Base-by-base conservation (phyloP, 768 basidiomycete species). In the Hortiboletus campestris region DNA sequence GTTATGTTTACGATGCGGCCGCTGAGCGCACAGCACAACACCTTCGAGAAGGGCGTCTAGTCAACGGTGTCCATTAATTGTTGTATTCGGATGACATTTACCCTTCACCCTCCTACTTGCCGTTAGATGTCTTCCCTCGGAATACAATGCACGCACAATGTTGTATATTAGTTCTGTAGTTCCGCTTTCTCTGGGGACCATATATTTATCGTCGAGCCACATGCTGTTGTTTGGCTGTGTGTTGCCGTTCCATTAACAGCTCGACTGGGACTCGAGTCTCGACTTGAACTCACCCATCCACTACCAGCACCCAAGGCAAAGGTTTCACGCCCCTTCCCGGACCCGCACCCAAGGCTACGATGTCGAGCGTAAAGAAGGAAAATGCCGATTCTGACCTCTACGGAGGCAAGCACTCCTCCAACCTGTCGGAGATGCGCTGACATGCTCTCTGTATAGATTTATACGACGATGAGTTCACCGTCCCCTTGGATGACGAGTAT, bases 1-100 rank as follows among this genome's bases (percentile, higher is more conserved):
- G 81, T 14, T 94, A 88, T 71, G 91, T 89, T n/a, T 97, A 97
- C 69, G 94, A 97, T 67, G 94, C 94, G 0, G 91, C 87, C 6
- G 91, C 91, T 25, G 93, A 96, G 69, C 81, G 89, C 58, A 83
- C 84, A 49, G 75, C 81, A 60, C 78, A 84, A 73, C 76, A 83
- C 53, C 75, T 88, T 50, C 72, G 73, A 55, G 78, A 83, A 59
- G 78, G 72, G 25, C 53, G 45, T 35, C 55, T 75, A 25, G 76
- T 78, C 8, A 80, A 80, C 60, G 80, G 78, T 22, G 76, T 81
- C 49, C 79, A 80, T 68, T 81, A 71, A 61, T 60, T 48, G 54
- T 35, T 60, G 49, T 62, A 14, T n/a, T 17, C 34, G 42, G 41
- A 43, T 52, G 50, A 28, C 14, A 14, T 42, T 17, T 11, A 16